Evolutionary conservation across 2,329 filamentous ascomycete genomes (phyloP).

Genomic region (Xylariales sp.): DNA sequence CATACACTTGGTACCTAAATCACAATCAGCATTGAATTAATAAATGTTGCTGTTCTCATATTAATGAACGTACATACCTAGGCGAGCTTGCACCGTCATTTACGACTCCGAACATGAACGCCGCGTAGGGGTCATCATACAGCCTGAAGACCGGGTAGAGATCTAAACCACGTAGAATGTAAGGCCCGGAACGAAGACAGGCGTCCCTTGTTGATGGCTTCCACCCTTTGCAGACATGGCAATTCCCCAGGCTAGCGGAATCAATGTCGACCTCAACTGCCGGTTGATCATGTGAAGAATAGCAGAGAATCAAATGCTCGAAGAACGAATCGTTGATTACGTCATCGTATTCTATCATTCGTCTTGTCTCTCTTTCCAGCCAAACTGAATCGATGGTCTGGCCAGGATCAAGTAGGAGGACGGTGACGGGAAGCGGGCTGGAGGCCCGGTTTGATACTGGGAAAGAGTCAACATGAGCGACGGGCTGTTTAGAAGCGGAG

Average conservation of each 20-base stretch:
- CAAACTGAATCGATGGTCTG: background rate
- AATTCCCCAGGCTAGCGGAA: background rate
- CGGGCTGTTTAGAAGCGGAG: background rate
- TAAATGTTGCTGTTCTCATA: no score
- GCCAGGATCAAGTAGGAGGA: background rate
- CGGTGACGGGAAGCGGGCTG: no score
- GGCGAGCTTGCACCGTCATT: background rate
- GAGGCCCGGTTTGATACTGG: no score
- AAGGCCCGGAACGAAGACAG: background rate
- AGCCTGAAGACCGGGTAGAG: background rate
- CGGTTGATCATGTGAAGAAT: no score
- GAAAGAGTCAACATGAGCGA: background rate
- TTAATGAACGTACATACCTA: background rate
- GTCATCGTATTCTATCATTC: background rate
- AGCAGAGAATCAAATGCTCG: background rate
- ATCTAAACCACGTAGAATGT: background rate
- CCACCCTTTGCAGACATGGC: no score
- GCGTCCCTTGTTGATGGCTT: no score
- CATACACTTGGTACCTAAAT: no score
- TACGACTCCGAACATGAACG: background rate
- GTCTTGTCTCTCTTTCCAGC: background rate
- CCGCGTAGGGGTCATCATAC: background rate
- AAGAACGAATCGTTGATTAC: conserved; percentile 1
- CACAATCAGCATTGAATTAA: no score
- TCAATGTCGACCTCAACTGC: background rate